phyloP scores from a whole-genome alignment of 78 protist species.

The Dictyostelium intermedium region DNA sequence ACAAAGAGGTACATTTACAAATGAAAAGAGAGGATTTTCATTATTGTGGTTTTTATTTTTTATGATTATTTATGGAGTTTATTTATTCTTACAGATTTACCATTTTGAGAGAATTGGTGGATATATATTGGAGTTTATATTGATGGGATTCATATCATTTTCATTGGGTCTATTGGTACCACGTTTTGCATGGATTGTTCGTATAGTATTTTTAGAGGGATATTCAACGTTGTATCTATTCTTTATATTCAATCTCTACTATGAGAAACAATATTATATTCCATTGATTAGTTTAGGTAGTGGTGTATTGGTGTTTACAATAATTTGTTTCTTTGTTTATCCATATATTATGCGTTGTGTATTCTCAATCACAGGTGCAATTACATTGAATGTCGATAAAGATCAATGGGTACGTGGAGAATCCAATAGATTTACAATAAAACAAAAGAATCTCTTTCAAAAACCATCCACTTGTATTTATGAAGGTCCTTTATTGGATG shows the following conservation, averaged over 20 bases:
- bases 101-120: conserved; percentile 50
- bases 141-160: conserved; percentile 74
- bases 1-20: conserved; percentile 78
- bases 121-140: conserved; percentile 74
- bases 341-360: conserved; percentile 68
- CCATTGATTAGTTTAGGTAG: conserved; percentile 56
- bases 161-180: conserved; percentile 48
- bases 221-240: conserved; percentile 61
- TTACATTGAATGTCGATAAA: conserved; percentile 42
- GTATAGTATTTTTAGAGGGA: conserved; percentile 43
- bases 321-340: conserved; percentile 49
- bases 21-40: conserved; percentile 74
- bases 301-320: conserved; percentile 63
- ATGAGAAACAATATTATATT: conserved; percentile 65
- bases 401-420: conserved; percentile 60
- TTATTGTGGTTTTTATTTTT: conserved; percentile 56
- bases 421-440: conserved; percentile 41
- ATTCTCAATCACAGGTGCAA: conserved; percentile 74
- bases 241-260: conserved; percentile 63
- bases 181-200: conserved; percentile 42
- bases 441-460: conserved; percentile 37
- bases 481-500: conserved; percentile 75
- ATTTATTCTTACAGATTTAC: conserved; percentile 65
- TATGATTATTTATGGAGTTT: conserved; percentile 43
- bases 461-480: conserved; percentile 60